Evolutionary conservation across 1,139 yeast genomes (phyloP), one percentile per base, ranked within the genome.

Genomic region (Protomyces gravidus): DNA sequence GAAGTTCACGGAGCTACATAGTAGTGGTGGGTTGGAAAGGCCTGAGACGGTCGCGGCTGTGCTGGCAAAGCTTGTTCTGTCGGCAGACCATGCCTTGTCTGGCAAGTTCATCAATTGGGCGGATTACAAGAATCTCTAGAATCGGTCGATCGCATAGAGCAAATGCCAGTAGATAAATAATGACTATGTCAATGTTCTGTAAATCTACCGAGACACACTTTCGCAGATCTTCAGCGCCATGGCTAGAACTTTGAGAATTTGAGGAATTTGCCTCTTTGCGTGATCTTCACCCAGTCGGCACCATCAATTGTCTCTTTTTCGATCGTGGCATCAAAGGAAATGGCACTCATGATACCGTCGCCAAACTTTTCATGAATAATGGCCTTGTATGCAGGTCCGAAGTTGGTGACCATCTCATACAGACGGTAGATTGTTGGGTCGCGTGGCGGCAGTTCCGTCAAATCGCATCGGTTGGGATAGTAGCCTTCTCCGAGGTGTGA

Each of bases 281-380:
- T 63, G 60, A 64, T 63, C 61, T 63, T 62, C 27, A 64, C 65
- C 65, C 65, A 64, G 39, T 65, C 62, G 17, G 63, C 66, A 2
- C 60, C 65, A 25, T 32, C 63, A 25, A 63, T 64, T 27, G 62
- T 63, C 45, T 63, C 66, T 64, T 64, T 64, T 23, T 64, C 66
- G 33, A 64, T 61, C 62, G 63, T 64, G 52, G 64, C 55, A n/a
- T 64, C 59, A 47, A 60, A 64, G 59, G 65, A 63, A 30, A 64
- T 64, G 42, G 66, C 66, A 30, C 64, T 61, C 66, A 64, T 64
- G 57, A 64, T 64, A 25, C 66, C 66, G 55, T 64, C 66, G 39
- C 66, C 66, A 46, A 64, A 64, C 55, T 64, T 64, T 59, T 64
- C 66, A 27, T 62, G 62, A 45, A 64, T 64, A 51, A 64, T 50